These are phyloP conservation scores for Rhodotorula sp. DNA, from an alignment of 1,284 basidiomycete species.

Conservation along the genomic window DNA sequence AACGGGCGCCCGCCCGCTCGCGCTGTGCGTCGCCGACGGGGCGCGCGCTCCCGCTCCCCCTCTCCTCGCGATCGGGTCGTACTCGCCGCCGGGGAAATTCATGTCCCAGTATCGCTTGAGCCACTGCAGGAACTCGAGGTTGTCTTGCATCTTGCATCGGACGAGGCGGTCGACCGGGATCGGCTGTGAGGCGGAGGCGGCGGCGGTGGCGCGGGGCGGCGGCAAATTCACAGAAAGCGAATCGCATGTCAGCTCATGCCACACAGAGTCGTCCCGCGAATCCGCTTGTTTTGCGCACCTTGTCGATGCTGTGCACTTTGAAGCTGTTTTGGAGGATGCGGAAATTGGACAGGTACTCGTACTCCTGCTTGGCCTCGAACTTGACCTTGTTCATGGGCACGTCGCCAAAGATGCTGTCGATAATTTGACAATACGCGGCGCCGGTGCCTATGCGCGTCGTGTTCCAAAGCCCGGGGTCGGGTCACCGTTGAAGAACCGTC, in stretches of 20 bases:
- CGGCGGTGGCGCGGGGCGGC: neutral
- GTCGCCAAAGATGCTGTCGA: slow-evolving; percentile 92
- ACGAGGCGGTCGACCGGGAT: slow-evolving; percentile 89
- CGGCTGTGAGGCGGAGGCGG: slow-evolving; percentile 58
- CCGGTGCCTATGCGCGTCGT: slow-evolving; percentile 55
- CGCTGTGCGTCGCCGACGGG: neutral
- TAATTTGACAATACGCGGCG: slow-evolving; percentile 80
- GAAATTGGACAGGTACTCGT: slow-evolving; percentile 92
- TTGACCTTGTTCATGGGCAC: slow-evolving; percentile 83
- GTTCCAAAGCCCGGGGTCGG: neutral
- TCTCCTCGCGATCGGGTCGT: slow-evolving; percentile 80
- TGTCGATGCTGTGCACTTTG: slow-evolving; percentile 86
- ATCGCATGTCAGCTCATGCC: neutral
- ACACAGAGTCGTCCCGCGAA: no score
- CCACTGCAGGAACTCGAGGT: slow-evolving; percentile 98
- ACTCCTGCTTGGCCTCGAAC: slow-evolving; percentile 85
- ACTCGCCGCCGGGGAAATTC: slow-evolving; percentile 82
- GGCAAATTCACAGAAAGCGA: neutral
- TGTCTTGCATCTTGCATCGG: slow-evolving; percentile 99
- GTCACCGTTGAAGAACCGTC: neutral
- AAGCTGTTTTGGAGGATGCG: slow-evolving; percentile 90
- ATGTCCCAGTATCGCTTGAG: slow-evolving; percentile 93
- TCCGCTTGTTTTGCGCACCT: slow-evolving; percentile 57
- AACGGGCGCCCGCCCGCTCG: neutral
- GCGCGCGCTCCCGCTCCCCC: slow-evolving; percentile 57